These are phyloP conservation scores for Malania oleifera DNA, from an alignment of 164 flowering plant genomes.

Conservation along the genomic window DNA sequence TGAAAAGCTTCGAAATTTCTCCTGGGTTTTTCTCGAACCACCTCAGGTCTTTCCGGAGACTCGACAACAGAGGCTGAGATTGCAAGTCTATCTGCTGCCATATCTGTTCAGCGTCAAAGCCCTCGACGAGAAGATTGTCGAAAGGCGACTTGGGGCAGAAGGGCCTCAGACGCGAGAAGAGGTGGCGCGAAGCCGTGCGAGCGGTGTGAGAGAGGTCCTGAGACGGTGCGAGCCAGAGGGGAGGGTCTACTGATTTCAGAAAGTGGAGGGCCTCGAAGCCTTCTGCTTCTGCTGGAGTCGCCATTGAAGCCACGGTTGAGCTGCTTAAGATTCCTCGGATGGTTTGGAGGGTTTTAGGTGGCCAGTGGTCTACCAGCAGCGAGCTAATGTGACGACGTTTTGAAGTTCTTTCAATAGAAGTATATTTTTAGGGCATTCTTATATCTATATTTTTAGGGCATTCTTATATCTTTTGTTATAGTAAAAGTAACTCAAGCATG, in stretches of 20 bases:
- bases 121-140: slow-evolving; percentile 47
- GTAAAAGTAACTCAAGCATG: too few relatives aligned
- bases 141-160: slow-evolving; percentile 65
- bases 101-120: slow-evolving; percentile 90
- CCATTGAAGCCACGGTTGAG: slow-evolving; percentile 1
- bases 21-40: slow-evolving; percentile 52
- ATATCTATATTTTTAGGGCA: too few relatives aligned
- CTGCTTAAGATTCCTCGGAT: too few relatives aligned
- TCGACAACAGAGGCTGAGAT: slow-evolving; percentile 43
- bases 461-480: too few relatives aligned
- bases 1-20: slow-evolving; percentile 31
- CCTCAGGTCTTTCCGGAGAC: slow-evolving; percentile 44
- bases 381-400: too few relatives aligned
- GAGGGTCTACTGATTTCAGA: slow-evolving; percentile 51
- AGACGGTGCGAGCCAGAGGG: slow-evolving; percentile 49
- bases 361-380: too few relatives aligned
- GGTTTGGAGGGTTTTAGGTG: too few relatives aligned
- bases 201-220: slow-evolving; percentile 39
- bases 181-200: slow-evolving; percentile 43
- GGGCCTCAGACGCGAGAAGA: slow-evolving; percentile 59
- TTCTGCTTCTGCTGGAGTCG: slow-evolving; percentile 2
- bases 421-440: too few relatives aligned
- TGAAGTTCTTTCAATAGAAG: too few relatives aligned
- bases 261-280: slow-evolving; percentile 31
- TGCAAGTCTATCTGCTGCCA: slow-evolving; percentile 92